Base-by-base conservation (phyloP, 306 rosid genomes). In the Prunus armeniaca region DNA sequence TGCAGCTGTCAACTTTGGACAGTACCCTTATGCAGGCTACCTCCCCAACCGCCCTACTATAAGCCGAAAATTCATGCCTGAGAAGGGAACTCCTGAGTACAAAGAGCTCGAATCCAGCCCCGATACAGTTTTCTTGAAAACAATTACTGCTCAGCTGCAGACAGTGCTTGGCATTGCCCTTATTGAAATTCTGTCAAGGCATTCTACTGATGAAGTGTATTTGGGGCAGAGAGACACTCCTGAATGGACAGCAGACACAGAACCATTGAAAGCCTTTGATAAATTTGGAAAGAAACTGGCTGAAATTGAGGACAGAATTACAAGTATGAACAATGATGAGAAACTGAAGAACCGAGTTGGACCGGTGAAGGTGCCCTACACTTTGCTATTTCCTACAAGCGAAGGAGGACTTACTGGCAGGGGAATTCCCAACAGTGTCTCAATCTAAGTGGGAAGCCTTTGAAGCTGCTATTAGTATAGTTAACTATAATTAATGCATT, bases 341-440 rank as follows among this genome's bases (percentile, higher is more conserved):
- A 69, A 19, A 57, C 81, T 86, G 66, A 88, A 78, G 24, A 93
- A 91, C 78, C 72, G 97, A 73, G 84, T 69, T 76, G 97, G 96
- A 17, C 82, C 85, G 0, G 96, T 90, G 19, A 76, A 86, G 74
- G 38, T 91, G 83, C 93, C 97, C 0, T 93, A 93, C 70, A 89
- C 96, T 17, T 80, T 90, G 58, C 92, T 93, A 10, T 84, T 45
- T 81, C 98, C 97, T 47, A 85, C 87, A 2, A 76, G 97, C 54
- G 76, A 79, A 69, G 79, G 78, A 24, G 98, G 97, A 27, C 63
- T 91, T 10, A 85, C 90, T 52, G 97, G 96, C 54, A 88, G 5
- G 87, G 98, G 98, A 66, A 93, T 93, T 68, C 97, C 96, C 28
- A 93, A 93, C 70, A 93, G 98, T 68, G 86, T 89, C 22, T 65